Evolutionary conservation across 805 yeast species (phyloP).

Genomic region (Spathaspora gorwiae): DNA sequence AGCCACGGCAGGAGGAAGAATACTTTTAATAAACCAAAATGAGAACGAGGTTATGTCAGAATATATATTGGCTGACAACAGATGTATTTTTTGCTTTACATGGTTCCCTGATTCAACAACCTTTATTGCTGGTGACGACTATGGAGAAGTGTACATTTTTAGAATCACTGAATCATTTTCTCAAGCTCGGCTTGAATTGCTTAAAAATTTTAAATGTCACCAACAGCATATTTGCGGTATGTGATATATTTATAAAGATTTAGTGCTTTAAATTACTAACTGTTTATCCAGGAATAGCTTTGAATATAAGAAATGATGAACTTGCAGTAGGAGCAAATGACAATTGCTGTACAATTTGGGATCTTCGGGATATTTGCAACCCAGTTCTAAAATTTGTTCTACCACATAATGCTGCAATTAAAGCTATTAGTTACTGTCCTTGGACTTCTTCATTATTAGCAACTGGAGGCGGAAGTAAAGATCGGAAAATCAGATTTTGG

Average conservation of each 20-base stretch:
- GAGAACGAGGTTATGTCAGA: constrained; percentile 12
- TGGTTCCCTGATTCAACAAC: constrained; percentile 49
- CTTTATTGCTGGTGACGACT: constrained; percentile 63
- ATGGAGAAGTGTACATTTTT: constrained; percentile 52
- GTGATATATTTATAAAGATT: constrained; percentile 4
- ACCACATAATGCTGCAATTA: constrained; percentile 80
- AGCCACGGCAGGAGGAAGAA: constrained; percentile 55
- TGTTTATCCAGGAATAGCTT: constrained; percentile 45
- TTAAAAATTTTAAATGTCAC: constrained; percentile 21
- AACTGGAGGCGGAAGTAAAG: constrained; percentile 88
- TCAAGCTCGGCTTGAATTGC: constrained; percentile 1
- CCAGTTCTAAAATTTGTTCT: constrained; percentile 48
- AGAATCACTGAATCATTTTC: constrained; percentile 17
- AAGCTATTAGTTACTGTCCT: constrained; percentile 87
- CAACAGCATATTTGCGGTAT: constrained; percentile 38
- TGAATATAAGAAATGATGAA: constrained; percentile 49
- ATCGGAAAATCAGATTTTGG: constrained; percentile 80
- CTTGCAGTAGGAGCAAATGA: constrained; percentile 84
- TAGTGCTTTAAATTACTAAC: constrained; percentile 15
- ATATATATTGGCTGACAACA: constrained; percentile 14
- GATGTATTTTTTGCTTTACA: constrained; percentile 51
- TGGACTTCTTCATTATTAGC: constrained; percentile 80
- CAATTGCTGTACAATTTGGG: constrained; percentile 76
- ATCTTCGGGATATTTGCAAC: constrained; percentile 35
- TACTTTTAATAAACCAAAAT: constrained; percentile 43